Percentiles rank a stretch among this genome's conserved stretches.
These are phyloP conservation scores for Lenwebbia sp. DNA, from an alignment of 345 rosid genomes.

Conservation along the genomic window DNA sequence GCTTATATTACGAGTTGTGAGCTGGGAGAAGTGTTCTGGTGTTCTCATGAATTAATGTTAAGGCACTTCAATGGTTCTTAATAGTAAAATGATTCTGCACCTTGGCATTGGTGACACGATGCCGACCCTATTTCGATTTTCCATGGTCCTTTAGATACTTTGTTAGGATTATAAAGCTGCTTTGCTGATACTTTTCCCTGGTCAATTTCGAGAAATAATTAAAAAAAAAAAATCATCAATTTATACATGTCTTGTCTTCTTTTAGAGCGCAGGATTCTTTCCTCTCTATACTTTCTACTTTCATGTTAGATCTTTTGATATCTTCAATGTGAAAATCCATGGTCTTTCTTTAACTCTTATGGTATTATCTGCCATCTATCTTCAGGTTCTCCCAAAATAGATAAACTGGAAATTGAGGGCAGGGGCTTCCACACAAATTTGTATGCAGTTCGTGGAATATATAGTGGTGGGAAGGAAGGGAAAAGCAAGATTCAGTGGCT, in stretches of 20 bases:
- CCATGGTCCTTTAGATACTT: neutral
- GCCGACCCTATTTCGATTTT: neutral
- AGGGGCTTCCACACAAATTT: conserved; percentile 89
- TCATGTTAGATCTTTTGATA: neutral
- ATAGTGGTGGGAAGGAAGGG: conserved; percentile 96
- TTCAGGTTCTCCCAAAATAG: conserved; percentile 78
- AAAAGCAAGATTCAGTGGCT: conserved; percentile 97
- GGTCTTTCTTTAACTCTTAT: neutral
- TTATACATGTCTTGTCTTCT: neutral
- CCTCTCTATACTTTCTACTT: neutral
- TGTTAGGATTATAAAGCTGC: neutral
- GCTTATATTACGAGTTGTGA: neutral
- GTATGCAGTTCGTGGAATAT: conserved; percentile 71
- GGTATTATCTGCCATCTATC: neutral
- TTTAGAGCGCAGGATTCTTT: neutral
- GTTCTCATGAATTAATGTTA: neutral
- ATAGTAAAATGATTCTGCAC: neutral
- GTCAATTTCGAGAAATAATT: neutral
- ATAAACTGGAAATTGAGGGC: conserved; percentile 92
- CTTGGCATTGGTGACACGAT: neutral
- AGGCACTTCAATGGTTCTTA: neutral
- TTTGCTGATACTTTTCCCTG: neutral
- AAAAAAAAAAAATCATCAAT: neutral
- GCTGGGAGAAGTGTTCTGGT: neutral
- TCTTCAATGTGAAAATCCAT: neutral